A percentile compares a stretch with the other conserved stretches of the same genome.
phyloP scores from a whole-genome alignment of 2,329 filamentous ascomycete genomes.

The Trichoderma koningiopsis region DNA sequence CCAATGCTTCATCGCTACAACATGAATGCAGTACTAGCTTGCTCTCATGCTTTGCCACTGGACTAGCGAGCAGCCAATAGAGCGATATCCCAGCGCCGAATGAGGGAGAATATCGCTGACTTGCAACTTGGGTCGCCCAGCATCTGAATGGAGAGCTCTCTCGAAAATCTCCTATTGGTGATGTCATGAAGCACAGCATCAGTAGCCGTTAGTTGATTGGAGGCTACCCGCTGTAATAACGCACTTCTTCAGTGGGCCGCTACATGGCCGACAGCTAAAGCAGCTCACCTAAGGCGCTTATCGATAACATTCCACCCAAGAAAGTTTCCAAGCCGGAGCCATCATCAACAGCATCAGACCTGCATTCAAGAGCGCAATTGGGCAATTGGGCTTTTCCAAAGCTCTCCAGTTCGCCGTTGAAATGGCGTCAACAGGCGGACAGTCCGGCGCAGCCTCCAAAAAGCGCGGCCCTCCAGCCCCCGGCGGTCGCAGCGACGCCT shows the following conservation, averaged over 20 bases:
- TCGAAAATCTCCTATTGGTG: background rate
- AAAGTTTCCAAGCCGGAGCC: slow-evolving; percentile 5
- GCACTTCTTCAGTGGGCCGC: background rate
- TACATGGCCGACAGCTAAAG: background rate
- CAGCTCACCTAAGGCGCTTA: slow-evolving; percentile 9
- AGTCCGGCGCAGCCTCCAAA: slow-evolving; percentile 32
- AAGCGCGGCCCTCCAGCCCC: slow-evolving; percentile 34
- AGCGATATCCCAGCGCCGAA: background rate
- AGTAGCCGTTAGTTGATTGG: background rate
- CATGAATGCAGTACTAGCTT: too few species aligned
- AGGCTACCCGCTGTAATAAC: background rate
- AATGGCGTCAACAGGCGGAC: slow-evolving; percentile 36
- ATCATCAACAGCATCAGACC: background rate
- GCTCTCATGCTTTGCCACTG: background rate
- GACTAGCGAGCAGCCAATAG: background rate
- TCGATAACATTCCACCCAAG: slow-evolving; percentile 20
- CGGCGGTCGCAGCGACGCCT: slow-evolving; percentile 34
- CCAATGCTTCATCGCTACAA: too few species aligned
- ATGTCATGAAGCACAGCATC: background rate
- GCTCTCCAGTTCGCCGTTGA: slow-evolving; percentile 28
- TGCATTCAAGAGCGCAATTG: background rate
- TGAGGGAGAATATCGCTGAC: background rate
- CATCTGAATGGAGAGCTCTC: background rate
- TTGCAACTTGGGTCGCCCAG: background rate
- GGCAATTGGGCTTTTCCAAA: background rate